phyloP scores from a whole-genome alignment of 768 basidiomycete genomes.

The Russula compacta region DNA sequence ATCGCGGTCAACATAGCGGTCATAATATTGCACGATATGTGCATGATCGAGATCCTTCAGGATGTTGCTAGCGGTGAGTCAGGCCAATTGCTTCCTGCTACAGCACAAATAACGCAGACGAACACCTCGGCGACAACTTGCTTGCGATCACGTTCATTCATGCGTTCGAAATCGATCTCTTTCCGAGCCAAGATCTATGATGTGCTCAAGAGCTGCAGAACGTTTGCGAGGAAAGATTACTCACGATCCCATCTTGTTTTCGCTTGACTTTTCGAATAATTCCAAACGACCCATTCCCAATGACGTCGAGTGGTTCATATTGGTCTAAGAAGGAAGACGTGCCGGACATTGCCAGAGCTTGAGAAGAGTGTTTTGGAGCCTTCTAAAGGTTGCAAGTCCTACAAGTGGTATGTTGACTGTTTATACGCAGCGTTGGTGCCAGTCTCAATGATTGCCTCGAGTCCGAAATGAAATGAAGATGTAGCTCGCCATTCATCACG shows the following conservation, averaged over 20 bases:
- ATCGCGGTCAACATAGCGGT: conserved; percentile 86
- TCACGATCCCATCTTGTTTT: conserved; percentile 72
- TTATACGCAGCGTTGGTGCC: not conserved
- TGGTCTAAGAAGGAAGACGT: conserved; percentile 47
- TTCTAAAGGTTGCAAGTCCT: not conserved
- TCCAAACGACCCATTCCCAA: conserved; percentile 96
- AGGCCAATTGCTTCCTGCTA: not conserved
- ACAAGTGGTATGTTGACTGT: not conserved
- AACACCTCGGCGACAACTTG: conserved; percentile 98
- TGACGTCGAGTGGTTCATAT: conserved; percentile 84
- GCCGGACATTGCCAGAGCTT: conserved; percentile 7
- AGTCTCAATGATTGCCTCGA: not conserved
- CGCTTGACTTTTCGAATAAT: conserved; percentile 91
- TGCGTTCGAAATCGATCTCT: conserved; percentile 94
- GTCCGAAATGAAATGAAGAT: not conserved
- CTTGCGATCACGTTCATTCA: conserved; percentile 92
- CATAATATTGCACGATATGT: conserved; percentile 93
- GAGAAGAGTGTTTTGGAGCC: not conserved
- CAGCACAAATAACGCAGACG: conserved; percentile 26
- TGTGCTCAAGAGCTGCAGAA: conserved; percentile 8
- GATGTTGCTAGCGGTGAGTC: conserved; percentile 59
- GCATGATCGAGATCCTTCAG: conserved; percentile 92
- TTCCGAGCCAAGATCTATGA: conserved; percentile 77
- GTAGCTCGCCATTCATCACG: not conserved
- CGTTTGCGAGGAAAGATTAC: conserved; percentile 26